These are phyloP conservation scores for Tritrichomonas foetus DNA, from an alignment of 208 protist genomes.

Conservation along the genomic window DNA sequence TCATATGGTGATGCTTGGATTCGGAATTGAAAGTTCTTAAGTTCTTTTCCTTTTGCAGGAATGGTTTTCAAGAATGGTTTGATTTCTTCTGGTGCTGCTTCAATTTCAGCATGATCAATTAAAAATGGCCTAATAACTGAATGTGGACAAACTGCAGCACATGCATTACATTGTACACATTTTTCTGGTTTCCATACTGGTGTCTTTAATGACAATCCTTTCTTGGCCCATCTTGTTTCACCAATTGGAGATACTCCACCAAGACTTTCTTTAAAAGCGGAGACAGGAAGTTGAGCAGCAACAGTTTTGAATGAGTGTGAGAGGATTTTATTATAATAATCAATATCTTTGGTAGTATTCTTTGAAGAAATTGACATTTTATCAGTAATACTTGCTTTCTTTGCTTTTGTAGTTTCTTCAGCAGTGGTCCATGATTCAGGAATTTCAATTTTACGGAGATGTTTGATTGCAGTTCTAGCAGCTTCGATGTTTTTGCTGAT, in stretches of 20 bases:
- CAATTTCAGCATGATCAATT: slow-evolving; percentile 6
- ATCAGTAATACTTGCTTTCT: neutral
- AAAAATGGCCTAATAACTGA: slow-evolving; percentile 67
- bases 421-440: neutral
- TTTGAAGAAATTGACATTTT: neutral
- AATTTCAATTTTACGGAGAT: neutral
- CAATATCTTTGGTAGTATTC: too few relatives aligned
- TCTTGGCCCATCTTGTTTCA: neutral
- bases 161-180: slow-evolving; percentile 68
- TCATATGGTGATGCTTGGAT: slow-evolving; percentile 63
- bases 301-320: neutral
- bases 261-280: neutral
- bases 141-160: slow-evolving; percentile 64
- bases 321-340: neutral
- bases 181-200: slow-evolving; percentile 61
- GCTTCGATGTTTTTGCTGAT: neutral
- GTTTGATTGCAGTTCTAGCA: neutral
- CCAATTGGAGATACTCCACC: neutral
- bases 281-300: neutral
- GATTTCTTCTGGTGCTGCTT: neutral
- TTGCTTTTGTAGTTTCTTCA: neutral
- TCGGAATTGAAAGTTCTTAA: slow-evolving; percentile 52
- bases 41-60: slow-evolving; percentile 46
- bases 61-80: slow-evolving; percentile 20
- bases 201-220: slow-evolving; percentile 35